Evolutionary conservation across 192 early-diverging fungal species (phyloP).

Genomic region (Linnemannia hyalina): DNA sequence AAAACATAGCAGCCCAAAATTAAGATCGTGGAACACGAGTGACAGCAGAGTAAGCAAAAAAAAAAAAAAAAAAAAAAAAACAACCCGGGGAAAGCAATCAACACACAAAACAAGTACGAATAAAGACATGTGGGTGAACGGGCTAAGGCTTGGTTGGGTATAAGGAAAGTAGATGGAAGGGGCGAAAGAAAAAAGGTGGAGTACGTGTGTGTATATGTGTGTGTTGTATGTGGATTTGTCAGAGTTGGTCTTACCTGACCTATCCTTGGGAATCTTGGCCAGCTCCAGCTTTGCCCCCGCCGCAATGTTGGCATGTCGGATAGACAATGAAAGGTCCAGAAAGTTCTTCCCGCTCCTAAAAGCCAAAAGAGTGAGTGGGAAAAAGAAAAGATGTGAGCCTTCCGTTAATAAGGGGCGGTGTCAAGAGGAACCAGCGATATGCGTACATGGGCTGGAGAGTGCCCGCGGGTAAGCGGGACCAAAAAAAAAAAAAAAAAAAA

Average conservation of each 20-base stretch:
- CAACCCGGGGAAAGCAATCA: background rate
- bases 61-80: conserved; percentile 13
- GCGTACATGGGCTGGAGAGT: background rate
- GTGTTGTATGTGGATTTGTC: background rate
- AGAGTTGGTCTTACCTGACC: conserved; percentile 43
- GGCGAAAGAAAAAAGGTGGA: background rate
- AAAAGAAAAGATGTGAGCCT: background rate
- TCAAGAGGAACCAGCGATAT: background rate
- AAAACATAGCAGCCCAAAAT: background rate
- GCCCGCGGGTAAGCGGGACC: background rate
- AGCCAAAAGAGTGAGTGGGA: background rate
- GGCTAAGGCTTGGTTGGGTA: background rate
- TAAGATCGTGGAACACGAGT: background rate
- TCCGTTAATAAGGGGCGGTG: background rate
- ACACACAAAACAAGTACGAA: background rate
- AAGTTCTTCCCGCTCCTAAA: conserved; percentile 65
- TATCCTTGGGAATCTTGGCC: conserved; percentile 31
- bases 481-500: background rate
- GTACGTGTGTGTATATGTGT: background rate
- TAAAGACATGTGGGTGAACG: conserved; percentile 8
- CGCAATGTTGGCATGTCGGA: conserved; percentile 87
- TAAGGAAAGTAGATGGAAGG: background rate
- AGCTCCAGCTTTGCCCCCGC: conserved; percentile 83
- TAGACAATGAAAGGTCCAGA: conserved; percentile 78
- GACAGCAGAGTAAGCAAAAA: background rate